Evolutionary conservation across 768 basidiomycete species (phyloP), one percentile per base, ranked within the genome.

Genomic region (Panaeolus papilionaceus): DNA sequence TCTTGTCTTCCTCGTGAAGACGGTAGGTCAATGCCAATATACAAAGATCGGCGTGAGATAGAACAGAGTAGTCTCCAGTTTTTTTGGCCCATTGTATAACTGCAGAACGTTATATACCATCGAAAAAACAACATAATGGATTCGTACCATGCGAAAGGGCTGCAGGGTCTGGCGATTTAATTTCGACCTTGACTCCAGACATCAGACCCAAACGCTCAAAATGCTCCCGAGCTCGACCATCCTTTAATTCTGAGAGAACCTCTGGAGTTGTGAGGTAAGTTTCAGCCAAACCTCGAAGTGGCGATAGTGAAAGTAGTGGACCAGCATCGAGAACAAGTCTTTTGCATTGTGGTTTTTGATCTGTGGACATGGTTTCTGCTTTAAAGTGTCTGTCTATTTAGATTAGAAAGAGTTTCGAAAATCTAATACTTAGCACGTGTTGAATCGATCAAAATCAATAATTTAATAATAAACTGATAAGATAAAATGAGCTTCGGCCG

Each of bases 61-160:
- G 84, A 61, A 95, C 96, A 49, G 93, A 83, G 75, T 95, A 96
- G 79, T 99, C 98, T 76, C 98, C 98, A 0, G 97, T 97, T 83
- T 94, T 94, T 83, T 95, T 97, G 3, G 98, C 94, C 79, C 89
- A 91, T 69, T 92, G 91, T 65, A 92, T 93, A 4, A 97, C 98
- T 98, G 75, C 40, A 61, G 37, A 4, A 38, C 6, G 38, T 33
- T 62, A 66, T 70, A 66, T 38, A 38, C 4, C 18, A 28, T 47
- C 37, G 18, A 62, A 47, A 28, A 8, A 9, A 23, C 40, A 44
- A 26, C 7, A 45, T n/a, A 45, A 64, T 16, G 0, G n/a, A 37
- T 28, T 68, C 85, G 61, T 66, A 90, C 90, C 88, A 72, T 88
- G 84, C 67, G 87, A 78, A 75, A 98, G 73, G 37, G 94, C 90